Base-by-base conservation (phyloP, 2,329 filamentous ascomycete genomes). In the Fusarium sp. region DNA sequence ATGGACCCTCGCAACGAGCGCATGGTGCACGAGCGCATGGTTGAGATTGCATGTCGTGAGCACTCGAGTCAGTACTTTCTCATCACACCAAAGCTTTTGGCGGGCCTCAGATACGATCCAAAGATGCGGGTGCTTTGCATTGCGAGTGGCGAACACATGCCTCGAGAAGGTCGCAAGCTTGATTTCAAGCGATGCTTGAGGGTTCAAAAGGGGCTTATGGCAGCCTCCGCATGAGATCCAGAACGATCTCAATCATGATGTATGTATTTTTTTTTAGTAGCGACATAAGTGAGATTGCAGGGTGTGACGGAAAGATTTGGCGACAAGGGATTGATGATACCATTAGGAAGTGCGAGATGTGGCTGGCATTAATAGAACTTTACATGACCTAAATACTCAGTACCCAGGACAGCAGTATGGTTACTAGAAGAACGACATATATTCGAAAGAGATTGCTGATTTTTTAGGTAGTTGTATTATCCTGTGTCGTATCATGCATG, bases 1-100 rank as follows among this genome's bases (percentile, higher is more conserved):
- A 99, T 99, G 96, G 96, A 99, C 79, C 96, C 95, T 45, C 91
- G 96, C 75, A 99, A 99, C 81, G 96, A 99, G 82, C 92, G 96
- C 73, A 97, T 98, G 89, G 94, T 99, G 18, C 96, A 99, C 82
- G 93, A 95, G 78, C 93, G 96, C 69, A 97, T 99, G 92, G 96
- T 99, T 11, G 94, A 98, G 76, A 98, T 99, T 77, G 96, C 96
- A 45, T 98, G 96, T 80, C 88, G 89, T 71, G 90, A 94, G 79
- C 89, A 92, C 78, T 89, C 89, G n/a, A 87, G 85, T 72, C 90
- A 92, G 82, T 99, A 99, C 82, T 99, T 99, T 83, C 89, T 99
- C 69, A 97, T 99, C 82, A 99, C 96, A 45, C 96, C 96, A 7
- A 99, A 99, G 82, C 85, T 99, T 65, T 88, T 99, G 63, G 92